Base-by-base conservation (phyloP, 148 eudicot genomes). In the Pouteria glomerata region DNA sequence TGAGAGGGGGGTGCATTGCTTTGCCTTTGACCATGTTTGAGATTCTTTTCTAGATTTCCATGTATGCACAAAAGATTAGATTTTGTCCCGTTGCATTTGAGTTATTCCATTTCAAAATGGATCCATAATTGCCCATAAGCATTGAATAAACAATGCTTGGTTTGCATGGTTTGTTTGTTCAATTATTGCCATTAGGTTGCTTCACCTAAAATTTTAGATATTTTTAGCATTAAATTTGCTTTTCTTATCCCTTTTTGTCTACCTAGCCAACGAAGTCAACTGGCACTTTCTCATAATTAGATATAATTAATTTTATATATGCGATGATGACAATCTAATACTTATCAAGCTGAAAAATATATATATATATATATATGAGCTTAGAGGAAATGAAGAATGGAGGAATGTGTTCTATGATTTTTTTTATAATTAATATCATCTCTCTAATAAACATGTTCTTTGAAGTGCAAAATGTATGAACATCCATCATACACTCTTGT, bases 321-420 rank as follows among this genome's bases (percentile, higher is more conserved):
- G 27, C 21, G 48, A 39, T 44, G 8, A 33, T 37, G 29, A n/a
- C 15, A 8, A 27, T 13, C n/a, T n/a, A n/a, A n/a, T 8, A n/a
- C 37, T 62, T 37, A 29, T 60, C 31, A 60, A 59, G 63, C 12
- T 59, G n/a, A n/a, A n/a, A n/a, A n/a, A n/a, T n/a, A n/a, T n/a
- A n/a, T n/a, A n/a, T n/a, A n/a, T n/a, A n/a, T n/a, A n/a, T n/a
- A n/a, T n/a, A n/a, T n/a, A 3, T n/a, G n/a, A n/a, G n/a, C n/a
- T n/a, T n/a, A n/a, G n/a, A n/a, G 26, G 15, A 63, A 16, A 35
- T 34, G 30, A n/a, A 58, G 58, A 55, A 24, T 23, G 15, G 15
- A 55, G 30, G 58, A 35, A 37, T 45, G n/a, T 62, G 33, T 64
- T 39, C 2, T 33, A 24, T 21, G 47, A 63, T n/a, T n/a, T n/a